Percentiles rank a stretch among this genome's conserved stretches.
phyloP scores from a whole-genome alignment of 208 protist genomes.

The Trypanosoma platydactyli region DNA sequence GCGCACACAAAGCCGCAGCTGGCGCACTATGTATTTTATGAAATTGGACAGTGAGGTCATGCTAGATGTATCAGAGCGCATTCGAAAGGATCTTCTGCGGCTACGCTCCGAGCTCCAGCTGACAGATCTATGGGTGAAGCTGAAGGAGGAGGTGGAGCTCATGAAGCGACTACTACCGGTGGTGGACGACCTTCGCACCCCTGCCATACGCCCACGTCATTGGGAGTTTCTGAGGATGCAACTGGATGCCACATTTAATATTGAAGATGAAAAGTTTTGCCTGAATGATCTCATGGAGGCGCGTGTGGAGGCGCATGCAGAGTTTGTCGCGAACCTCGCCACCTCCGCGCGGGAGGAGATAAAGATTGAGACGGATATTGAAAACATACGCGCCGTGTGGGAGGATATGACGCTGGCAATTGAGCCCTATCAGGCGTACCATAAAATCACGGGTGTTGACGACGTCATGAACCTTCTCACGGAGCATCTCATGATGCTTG shows the following conservation, averaged over 20 bases:
- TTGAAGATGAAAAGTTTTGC: slow-evolving; percentile 91
- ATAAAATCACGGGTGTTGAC: slow-evolving; percentile 92
- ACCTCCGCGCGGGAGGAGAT: slow-evolving; percentile 94
- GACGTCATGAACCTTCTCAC: slow-evolving; percentile 94
- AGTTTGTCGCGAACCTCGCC: slow-evolving; percentile 93
- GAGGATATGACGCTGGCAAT: slow-evolving; percentile 79
- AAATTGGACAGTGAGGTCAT: slow-evolving; percentile 92
- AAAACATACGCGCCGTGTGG: slow-evolving; percentile 94
- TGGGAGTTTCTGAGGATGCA: slow-evolving; percentile 94
- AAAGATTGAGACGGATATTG: slow-evolving; percentile 92
- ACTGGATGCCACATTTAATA: slow-evolving; percentile 91
- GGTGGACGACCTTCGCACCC: slow-evolving; percentile 95
- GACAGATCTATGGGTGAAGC: slow-evolving; percentile 91
- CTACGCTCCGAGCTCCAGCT: slow-evolving; percentile 92
- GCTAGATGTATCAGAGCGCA: slow-evolving; percentile 86
- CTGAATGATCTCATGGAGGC: slow-evolving; percentile 93
- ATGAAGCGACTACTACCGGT: slow-evolving; percentile 96
- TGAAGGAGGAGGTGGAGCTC: slow-evolving; percentile 95
- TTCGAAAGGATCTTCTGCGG: slow-evolving; percentile 79
- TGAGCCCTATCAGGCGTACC: slow-evolving; percentile 89
- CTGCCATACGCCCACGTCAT: slow-evolving; percentile 91
- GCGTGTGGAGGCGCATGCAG: slow-evolving; percentile 92
- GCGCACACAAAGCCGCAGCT: slow-evolving; percentile 79
- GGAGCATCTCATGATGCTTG: slow-evolving; percentile 93
- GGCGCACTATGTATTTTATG: slow-evolving; percentile 92